Percentiles rank a stretch among this genome's conserved stretches.
These are phyloP conservation scores for Pinus taeda DNA, from an alignment of 75 land plant species.

Conservation along the genomic window DNA sequence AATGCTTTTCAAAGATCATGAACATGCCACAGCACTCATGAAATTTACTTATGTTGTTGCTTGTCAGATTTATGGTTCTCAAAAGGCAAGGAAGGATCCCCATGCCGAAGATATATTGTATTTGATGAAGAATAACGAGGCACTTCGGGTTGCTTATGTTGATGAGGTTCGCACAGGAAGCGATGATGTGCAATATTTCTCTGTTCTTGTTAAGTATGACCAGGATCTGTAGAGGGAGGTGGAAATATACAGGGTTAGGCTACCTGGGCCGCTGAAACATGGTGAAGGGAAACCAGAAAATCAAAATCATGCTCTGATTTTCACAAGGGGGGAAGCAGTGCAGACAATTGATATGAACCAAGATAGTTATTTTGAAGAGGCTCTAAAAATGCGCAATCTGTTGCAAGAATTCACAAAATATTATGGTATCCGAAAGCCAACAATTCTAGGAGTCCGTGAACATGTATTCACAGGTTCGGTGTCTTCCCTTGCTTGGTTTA, in stretches of 20 bases:
- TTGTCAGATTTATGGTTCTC: constrained; percentile 92
- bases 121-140: constrained; percentile 80
- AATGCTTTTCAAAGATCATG: constrained; percentile 60
- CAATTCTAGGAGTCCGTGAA: constrained; percentile 87
- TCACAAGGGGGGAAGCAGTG: constrained; percentile 95
- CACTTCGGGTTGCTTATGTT: constrained; percentile 89
- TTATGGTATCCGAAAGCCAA: constrained; percentile 84
- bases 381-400: constrained; percentile 88
- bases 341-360: constrained; percentile 99
- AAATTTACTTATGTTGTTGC: constrained; percentile 95
- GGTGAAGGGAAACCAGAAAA: constrained; percentile 99
- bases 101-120: constrained; percentile 77
- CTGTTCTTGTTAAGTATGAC: constrained; percentile 91
- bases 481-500: constrained; percentile 96
- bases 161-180: constrained; percentile 63
- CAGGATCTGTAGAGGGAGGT: constrained; percentile 61
- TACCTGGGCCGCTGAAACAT: constrained; percentile 89
- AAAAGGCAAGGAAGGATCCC: constrained; percentile 68
- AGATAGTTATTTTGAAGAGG: constrained; percentile 97
- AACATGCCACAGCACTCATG: constrained; percentile 84
- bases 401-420: constrained; percentile 68
- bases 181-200: constrained; percentile 43
- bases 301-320: constrained; percentile 94
- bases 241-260: constrained; percentile 72
- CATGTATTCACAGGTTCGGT: constrained; percentile 96